Base-by-base conservation (phyloP, 257 asterid genomes). In the Petunia secreta region DNA sequence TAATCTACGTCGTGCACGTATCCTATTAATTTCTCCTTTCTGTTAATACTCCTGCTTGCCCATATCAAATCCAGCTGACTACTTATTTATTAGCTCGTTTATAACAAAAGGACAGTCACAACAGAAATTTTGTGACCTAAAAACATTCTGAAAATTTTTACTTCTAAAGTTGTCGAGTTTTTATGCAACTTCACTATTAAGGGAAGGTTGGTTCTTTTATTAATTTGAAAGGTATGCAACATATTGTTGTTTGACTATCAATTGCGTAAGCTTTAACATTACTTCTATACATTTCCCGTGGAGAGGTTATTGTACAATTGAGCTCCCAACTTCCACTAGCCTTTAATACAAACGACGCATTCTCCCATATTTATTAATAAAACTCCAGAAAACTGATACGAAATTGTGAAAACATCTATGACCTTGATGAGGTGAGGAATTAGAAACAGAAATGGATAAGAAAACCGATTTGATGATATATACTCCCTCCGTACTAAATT, bases 291-390 rank as follows among this genome's bases (percentile, higher is more conserved):
- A 71, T 71, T 25, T 71, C 77, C 77, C 25, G 50, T 48, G 2
- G 77, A 34, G 10, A 46, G 16, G n/a, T 71, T 71, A 48, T 71
- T 25, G 57, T 59, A 71, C 60, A 46, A 46, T 71, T 71, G 50
- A 71, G 40, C 77, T 71, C 77, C 77, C 77, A 71, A 48, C 77
- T 37, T 48, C 77, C 77, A 10, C 60, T 46, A 71, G 59, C 15
- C 59, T 71, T 71, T 48, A 71, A 71, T 46, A 71, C 43, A 46
- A 67, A 46, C 43, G 53, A 69, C 53, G 53, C 58, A 46, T 44
- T 46, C 59, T 34, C 40, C 48, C 15, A 66, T 48, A 71, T 71
- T 71, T 71, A 71, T 71, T 71, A 55, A 71, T 46, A 46, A 46
- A 69, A 46, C 50, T 69, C 77, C 77, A 69, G 39, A 46, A 52